These are phyloP conservation scores for Pichia gijzeniarum DNA, from an alignment of 805 yeast genomes.

Conservation along the genomic window DNA sequence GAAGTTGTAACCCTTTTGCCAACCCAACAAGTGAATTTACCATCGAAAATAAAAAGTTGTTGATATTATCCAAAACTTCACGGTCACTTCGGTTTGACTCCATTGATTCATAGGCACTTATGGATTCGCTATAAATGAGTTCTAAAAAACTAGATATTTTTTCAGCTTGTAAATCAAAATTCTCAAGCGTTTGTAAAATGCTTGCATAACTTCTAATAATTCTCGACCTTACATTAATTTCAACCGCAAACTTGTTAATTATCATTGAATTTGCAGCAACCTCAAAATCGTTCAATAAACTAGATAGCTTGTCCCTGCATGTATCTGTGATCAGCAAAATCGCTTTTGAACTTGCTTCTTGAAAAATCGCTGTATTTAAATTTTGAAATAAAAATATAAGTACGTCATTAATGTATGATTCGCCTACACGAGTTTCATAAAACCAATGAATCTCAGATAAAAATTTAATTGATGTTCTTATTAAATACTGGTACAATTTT, in stretches of 20 bases:
- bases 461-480: constrained; percentile 48
- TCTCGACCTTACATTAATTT: constrained; percentile 48
- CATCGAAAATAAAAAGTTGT: constrained; percentile 49
- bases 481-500: constrained; percentile 21
- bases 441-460: constrained; percentile 57
- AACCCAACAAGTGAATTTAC: constrained; percentile 60
- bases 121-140: constrained; percentile 19
- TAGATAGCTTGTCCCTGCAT: constrained; percentile 38
- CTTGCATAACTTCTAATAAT: constrained; percentile 58
- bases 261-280: constrained; percentile 42
- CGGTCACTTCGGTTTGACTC: neutral
- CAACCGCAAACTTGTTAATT: constrained; percentile 21
- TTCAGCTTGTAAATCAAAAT: constrained; percentile 39
- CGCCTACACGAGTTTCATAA: constrained; percentile 43
- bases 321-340: constrained; percentile 53
- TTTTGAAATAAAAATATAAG: constrained; percentile 42
- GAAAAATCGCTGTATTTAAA: constrained; percentile 8
- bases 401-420: constrained; percentile 40
- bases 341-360: constrained; percentile 43
- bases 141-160: constrained; percentile 21
- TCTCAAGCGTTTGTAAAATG: constrained; percentile 47
- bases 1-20: constrained; percentile 61
- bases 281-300: constrained; percentile 44
- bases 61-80: constrained; percentile 20
- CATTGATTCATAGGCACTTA: constrained; percentile 12